A percentile compares a stretch with the other conserved stretches of the same genome.
These are phyloP conservation scores for Forsythia suspensa DNA, from an alignment of 257 asterid genomes.

Conservation along the genomic window DNA sequence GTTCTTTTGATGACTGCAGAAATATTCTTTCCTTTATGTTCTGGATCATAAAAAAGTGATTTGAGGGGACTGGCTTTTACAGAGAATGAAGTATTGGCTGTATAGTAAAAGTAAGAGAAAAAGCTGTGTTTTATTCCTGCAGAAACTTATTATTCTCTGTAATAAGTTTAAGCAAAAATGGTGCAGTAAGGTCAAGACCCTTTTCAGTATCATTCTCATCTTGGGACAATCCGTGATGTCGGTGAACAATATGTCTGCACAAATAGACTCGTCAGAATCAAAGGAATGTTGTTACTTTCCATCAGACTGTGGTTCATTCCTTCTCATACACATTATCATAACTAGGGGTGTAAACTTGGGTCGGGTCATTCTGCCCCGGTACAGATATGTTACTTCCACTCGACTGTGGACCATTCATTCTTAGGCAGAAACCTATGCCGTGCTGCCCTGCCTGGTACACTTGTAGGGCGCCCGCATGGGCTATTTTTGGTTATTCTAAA, in stretches of 20 bases:
- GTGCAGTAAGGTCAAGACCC: conserved; percentile 31
- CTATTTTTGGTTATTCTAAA: too few relatives aligned
- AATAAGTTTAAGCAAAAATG: conserved; percentile 11
- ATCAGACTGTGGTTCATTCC: neutral
- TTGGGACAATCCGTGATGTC: conserved; percentile 34
- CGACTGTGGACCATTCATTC: too few relatives aligned
- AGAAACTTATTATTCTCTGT: conserved; percentile 37
- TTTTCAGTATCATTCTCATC: conserved; percentile 31
- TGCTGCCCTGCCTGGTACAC: too few relatives aligned
- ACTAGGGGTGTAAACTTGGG: too few relatives aligned
- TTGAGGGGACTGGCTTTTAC: conserved; percentile 8
- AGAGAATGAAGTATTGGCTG: conserved; percentile 33
- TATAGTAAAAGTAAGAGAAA: conserved; percentile 1
- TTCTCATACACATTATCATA: neutral
- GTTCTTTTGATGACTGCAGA: neutral
- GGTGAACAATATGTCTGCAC: conserved; percentile 20
- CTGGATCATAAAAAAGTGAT: conserved; percentile 8
- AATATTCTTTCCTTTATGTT: neutral
- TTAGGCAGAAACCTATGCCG: too few relatives aligned
- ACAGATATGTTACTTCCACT: too few relatives aligned
- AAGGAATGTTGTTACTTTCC: neutral
- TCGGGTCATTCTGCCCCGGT: too few relatives aligned
- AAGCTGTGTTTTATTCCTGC: conserved; percentile 14
- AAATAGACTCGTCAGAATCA: neutral
- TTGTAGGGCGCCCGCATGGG: too few relatives aligned